A percentile compares a stretch with the other conserved stretches of the same genome.
Conservation (phyloP, 768 basidiomycete genomes). For the Collybia nuda region DNA sequence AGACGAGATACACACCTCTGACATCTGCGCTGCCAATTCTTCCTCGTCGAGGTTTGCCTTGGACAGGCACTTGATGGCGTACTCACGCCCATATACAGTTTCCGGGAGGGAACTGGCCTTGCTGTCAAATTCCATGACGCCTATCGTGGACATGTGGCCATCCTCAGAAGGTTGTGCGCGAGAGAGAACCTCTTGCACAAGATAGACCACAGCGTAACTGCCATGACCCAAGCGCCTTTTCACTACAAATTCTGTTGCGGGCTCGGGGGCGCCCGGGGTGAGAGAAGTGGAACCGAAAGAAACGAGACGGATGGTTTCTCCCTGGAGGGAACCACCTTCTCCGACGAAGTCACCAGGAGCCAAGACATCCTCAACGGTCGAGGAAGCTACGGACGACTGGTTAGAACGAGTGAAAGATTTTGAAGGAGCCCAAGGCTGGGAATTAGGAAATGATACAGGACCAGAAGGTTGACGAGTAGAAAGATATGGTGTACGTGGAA, state of each 20-base stretch:
- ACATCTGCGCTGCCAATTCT: slow-evolving; percentile 83
- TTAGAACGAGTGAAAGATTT: slow-evolving; percentile 26
- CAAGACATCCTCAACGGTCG: slow-evolving; percentile 60
- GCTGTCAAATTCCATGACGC: slow-evolving; percentile 54
- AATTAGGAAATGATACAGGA: slow-evolving; percentile 24
- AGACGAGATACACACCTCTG: slow-evolving; percentile 60
- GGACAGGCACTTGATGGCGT: slow-evolving; percentile 95
- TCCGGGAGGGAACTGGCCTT: slow-evolving; percentile 27
- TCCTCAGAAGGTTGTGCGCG: slow-evolving; percentile 50
- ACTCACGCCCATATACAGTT: slow-evolving; percentile 71
- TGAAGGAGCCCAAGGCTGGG: slow-evolving; percentile 23
- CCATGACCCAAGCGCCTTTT: slow-evolving; percentile 84
- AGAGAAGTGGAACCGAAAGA: slow-evolving; percentile 38
- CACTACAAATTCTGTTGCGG: slow-evolving; percentile 77
- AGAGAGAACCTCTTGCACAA: slow-evolving; percentile 72
- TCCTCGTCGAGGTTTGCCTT: slow-evolving; percentile 92
- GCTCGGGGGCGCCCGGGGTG: slow-evolving; percentile 36
- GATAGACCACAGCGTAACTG: slow-evolving; percentile 92
- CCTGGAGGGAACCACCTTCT: slow-evolving; percentile 64
- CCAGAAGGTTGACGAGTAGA: slow-evolving; percentile 30
- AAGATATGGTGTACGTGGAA: slow-evolving; percentile 39
- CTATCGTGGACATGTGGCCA: slow-evolving; percentile 56
- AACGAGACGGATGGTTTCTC: slow-evolving; percentile 62
- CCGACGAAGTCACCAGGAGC: slow-evolving; percentile 73
- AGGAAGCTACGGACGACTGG: slow-evolving; percentile 35